Evolutionary conservation across 1,284 basidiomycete genomes (phyloP).

Genomic region (Naganishia sp.): DNA sequence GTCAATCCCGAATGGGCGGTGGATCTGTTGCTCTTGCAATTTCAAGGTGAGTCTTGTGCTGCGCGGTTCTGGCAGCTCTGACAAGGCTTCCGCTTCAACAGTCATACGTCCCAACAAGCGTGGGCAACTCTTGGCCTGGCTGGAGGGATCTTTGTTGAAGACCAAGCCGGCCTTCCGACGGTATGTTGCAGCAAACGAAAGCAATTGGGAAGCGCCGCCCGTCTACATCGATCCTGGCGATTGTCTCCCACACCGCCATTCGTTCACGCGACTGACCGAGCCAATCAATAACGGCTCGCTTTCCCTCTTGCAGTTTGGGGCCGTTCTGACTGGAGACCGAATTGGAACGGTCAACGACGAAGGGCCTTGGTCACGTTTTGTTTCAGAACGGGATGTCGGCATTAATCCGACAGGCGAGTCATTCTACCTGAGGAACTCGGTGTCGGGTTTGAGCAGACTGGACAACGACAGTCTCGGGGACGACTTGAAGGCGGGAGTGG

Average conservation of each 20-base stretch:
- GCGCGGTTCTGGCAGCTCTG: neutral
- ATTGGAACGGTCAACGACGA: neutral
- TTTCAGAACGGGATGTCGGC: constrained; percentile 18
- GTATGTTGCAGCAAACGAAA: neutral
- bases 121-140: constrained; percentile 7
- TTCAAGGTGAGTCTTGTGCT: constrained; percentile 8
- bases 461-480: neutral
- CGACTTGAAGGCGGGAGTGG: neutral
- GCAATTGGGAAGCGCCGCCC: constrained; percentile 22
- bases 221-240: neutral
- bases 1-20: neutral
- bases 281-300: constrained; percentile 23
- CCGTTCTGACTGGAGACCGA: constrained; percentile 27
- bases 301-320: constrained; percentile 16
- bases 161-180: neutral
- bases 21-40: constrained; percentile 8
- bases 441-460: constrained; percentile 4
- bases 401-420: constrained; percentile 21
- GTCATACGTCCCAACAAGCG: constrained; percentile 7
- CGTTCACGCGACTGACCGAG: constrained; percentile 5
- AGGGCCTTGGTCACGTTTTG: constrained; percentile 7
- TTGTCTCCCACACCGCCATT: neutral
- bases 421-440: constrained; percentile 11
- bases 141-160: neutral
- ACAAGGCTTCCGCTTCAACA: neutral